Evolutionary conservation across 805 yeast genomes (phyloP), one percentile per base, ranked within the genome.

Genomic region (Saccharomycopsis malanga): DNA sequence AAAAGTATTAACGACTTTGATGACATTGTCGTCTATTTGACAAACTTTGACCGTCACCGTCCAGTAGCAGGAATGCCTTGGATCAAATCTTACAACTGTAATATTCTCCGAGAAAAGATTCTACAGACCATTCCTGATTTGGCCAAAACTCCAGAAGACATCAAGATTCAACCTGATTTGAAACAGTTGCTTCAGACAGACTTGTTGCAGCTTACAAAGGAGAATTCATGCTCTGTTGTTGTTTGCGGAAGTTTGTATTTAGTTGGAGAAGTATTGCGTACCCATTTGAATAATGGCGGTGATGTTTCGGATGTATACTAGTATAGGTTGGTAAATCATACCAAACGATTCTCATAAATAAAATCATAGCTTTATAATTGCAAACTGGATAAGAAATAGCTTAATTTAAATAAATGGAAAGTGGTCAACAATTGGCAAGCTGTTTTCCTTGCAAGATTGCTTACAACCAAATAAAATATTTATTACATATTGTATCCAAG

Each of bases 11-110:
- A 32, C 17, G 17, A 32, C 12, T 32, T 12, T n/a, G 17, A n/a
- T 7, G 17, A 32, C 36, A 27, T 88, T 56, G 61, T 66, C 2
- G 74, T 89, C 0, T 64, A 82, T 1, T 72, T 81, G 0, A 79
- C 91, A 0, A 59, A 67, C 27, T 93, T 89, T 60, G 74, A 79
- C 2, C 30, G 45, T 32, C n/a, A 15, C 3, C 30, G 42, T 1
- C 56, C 66, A 1, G 91, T 94, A 0, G 89, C 82, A 12, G 83
- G 87, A 0, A 93, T 93, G 98, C 96, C 98, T 0, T 93, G 98
- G 98, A 79, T 93, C 4, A 57, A 69, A 36, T 65, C 89, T 1
- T 70, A 68, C 53, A 56, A 59, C 3, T 57, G 68, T 0, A 56
- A 48, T 1, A 64, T 61, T 15, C 57, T 81, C 30, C 50, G 49